Evolutionary conservation across 306 rosid species (phyloP).

Genomic region (Castanea mollissima): DNA sequence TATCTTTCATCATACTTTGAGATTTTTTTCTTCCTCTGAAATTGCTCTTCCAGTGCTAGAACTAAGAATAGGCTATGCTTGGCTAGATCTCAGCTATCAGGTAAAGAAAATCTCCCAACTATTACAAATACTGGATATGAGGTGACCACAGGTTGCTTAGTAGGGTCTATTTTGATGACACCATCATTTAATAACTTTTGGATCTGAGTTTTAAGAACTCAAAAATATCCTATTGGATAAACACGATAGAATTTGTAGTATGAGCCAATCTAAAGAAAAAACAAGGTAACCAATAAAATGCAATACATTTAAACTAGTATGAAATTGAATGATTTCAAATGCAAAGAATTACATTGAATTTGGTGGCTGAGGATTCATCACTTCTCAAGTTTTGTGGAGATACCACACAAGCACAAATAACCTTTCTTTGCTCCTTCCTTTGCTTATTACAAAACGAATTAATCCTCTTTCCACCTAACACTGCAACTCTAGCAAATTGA

Average conservation of each 20-base stretch:
- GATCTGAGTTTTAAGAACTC: too few species aligned
- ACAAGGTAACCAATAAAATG: background rate
- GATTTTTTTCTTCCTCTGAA: background rate
- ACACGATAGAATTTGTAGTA: background rate
- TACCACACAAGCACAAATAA: slow-evolving; percentile 76
- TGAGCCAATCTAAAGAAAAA: background rate
- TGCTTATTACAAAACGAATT: slow-evolving; percentile 23
- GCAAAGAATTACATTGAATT: slow-evolving; percentile 53
- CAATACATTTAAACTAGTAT: background rate
- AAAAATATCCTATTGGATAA: too few species aligned
- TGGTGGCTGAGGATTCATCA: slow-evolving; percentile 51
- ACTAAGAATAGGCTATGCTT: background rate
- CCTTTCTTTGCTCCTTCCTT: slow-evolving; percentile 36
- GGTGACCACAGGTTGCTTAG: too few species aligned
- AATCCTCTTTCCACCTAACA: slow-evolving; percentile 13
- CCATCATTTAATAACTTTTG: too few species aligned
- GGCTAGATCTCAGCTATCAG: background rate
- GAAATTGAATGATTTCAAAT: background rate
- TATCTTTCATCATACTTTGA: background rate
- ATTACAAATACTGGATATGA: too few species aligned
- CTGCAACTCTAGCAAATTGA: slow-evolving; percentile 33
- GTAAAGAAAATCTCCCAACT: too few species aligned
- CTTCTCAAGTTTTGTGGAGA: slow-evolving; percentile 61
- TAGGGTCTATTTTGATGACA: too few species aligned
- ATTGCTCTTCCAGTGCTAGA: background rate